phyloP scores from a whole-genome alignment of 805 yeast species.

The Ogataea pignaliae region DNA sequence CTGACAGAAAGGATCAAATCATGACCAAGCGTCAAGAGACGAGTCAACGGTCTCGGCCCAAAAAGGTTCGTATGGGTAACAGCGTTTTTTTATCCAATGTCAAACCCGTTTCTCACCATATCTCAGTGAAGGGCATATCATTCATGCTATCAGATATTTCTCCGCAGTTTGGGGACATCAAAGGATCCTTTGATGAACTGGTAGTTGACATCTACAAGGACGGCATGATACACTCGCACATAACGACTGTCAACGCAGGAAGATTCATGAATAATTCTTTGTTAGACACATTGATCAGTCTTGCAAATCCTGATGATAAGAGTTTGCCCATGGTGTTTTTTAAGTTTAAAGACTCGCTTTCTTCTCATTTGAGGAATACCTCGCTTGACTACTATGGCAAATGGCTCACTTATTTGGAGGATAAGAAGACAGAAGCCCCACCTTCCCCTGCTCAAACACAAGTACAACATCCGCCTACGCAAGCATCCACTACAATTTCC shows the following conservation, averaged over 20 bases:
- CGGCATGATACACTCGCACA: conserved; percentile 7
- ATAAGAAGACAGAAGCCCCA: background rate
- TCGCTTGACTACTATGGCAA: conserved; percentile 54
- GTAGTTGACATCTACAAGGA: conserved; percentile 15
- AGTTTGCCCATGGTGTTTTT: conserved; percentile 37
- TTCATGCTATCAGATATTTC: conserved; percentile 18
- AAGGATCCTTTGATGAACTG: conserved; percentile 14
- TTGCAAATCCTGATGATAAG: conserved; percentile 31
- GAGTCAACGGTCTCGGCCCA: background rate
- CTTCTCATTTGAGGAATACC: conserved; percentile 43
- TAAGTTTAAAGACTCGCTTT: conserved; percentile 34
- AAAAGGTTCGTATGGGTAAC: conserved; percentile 21
- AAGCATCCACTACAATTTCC: background rate
- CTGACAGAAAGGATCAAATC: background rate
- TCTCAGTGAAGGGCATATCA: conserved; percentile 11
- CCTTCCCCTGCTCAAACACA: conserved; percentile 5
- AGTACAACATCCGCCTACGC: too few relatives aligned
- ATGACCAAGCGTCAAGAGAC: background rate
- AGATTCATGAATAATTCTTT: conserved; percentile 4
- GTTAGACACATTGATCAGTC: conserved; percentile 28
- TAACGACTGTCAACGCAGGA: conserved; percentile 8
- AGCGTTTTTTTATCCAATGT: conserved; percentile 20
- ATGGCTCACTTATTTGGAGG: conserved; percentile 48
- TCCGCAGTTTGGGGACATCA: conserved; percentile 31
- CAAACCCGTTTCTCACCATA: conserved; percentile 11